Base-by-base conservation (phyloP, 441 rosid genomes). In the Adansonia madagascariensis region DNA sequence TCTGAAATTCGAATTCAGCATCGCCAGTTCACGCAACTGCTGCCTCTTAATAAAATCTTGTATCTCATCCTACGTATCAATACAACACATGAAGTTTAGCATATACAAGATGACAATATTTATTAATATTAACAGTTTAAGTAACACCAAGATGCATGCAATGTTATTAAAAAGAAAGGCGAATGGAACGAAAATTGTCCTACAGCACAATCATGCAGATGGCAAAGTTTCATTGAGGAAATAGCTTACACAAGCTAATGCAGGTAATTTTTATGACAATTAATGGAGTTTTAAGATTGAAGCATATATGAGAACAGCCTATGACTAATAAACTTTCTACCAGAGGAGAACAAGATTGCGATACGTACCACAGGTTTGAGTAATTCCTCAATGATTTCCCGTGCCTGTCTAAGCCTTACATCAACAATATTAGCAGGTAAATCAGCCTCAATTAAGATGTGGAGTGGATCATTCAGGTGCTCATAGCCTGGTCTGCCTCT, bases 401-500 rank as follows among this genome's bases (percentile, higher is more conserved):
- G 99, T 6, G 99, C 99, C 77, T 95, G 98, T 75, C 97, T 89
- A 82, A 95, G 86, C 84, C 88, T 92, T 56, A 87, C 71, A 70
- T 95, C 99, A 46, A 95, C 97, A 57, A 93, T 71, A 82, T 86
- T 92, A 76, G 92, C 92, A 50, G 98, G 97, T 74, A 92, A 88
- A 86, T 93, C 98, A 67, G 97, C 95, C 82, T 95, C 96, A 31
- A 93, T 95, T 85, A 93, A 87, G 82, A 95, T 92, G 88, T 95
- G 97, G 53, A 93, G 94, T 59, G 96, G 97, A 76, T 95, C 98
- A 78, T 90, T 93, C 80, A 95, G 90, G 84, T 95, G 98, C 89
- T 93, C 98, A 80, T 92, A 93, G 75, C 97, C 96, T 11, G 96
- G 98, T 81, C 94, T 89, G 78, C 99, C 98, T 85, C 89, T 89